Base-by-base conservation (phyloP, 2,329 filamentous ascomycete species). In the Phoma sp. region DNA sequence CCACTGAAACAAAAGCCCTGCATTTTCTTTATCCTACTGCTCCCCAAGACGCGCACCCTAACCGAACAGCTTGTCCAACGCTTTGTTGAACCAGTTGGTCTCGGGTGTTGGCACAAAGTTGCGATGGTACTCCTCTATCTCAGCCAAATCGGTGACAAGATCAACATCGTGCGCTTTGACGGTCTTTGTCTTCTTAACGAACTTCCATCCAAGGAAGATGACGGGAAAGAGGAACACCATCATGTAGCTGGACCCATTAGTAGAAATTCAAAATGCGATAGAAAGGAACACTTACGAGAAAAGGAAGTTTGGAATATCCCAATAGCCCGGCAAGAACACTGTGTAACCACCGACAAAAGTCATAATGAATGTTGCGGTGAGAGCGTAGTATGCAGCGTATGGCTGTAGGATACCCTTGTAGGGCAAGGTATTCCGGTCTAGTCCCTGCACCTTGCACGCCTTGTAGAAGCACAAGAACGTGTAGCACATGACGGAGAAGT, bases 291-390 rank as follows among this genome's bases (percentile, higher is more conserved):
- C 60, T 71, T 63, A 86, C 74, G 86, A 89, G 73, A 92, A 91
- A 23, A 93, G 73, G 70, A 93, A 95, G 6, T 83, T 85, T 6
- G 87, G 82, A 0, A 89, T 69, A 54, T 85, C 81, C 90, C 89
- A 93, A 4, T 82, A 80, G 3, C 80, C 80, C 0, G 88, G 86
- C 38, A 93, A 71, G 65, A 93, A 95, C 1, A 93, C 88, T 0
- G 87, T 83, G 59, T 92, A 93, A 0, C 90, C 90, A 7, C 88
- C 85, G 1, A 92, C 85, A 62, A 93, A 86, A 0, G 87, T 83
- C 87, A 93, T 92, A 59, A 89, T 72, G 42, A 84, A 83, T 1
- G 86, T 89, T 21, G 83, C 85, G 0, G 78, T 69, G 5, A 91
- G 75, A 0, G 85, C 87, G 42, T 87, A 85, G 68, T 84, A 93